Evolutionary conservation across 805 yeast species (phyloP).

Genomic region (Hanseniaspora jakobsenii): DNA sequence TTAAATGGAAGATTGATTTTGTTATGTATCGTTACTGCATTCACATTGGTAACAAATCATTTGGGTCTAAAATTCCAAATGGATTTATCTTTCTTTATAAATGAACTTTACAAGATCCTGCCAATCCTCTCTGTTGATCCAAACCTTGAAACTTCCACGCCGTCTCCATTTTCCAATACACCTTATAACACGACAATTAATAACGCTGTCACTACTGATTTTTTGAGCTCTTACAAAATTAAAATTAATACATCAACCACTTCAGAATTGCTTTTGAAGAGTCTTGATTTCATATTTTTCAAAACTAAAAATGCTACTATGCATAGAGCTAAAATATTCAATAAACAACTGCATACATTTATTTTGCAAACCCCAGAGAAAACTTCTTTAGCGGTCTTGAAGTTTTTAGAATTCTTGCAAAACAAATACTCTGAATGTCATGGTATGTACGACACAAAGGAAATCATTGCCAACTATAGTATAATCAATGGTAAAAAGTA

Average conservation of each 20-base stretch:
- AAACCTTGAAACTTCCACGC: constrained; percentile 47
- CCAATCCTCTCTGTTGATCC: constrained; percentile 63
- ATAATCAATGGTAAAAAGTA: constrained; percentile 51
- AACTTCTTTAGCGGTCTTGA: constrained; percentile 62
- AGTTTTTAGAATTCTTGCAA: constrained; percentile 64
- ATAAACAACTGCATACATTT: constrained; percentile 62
- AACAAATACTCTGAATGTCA: constrained; percentile 59
- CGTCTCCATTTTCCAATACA: constrained; percentile 49
- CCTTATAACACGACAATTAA: constrained; percentile 40
- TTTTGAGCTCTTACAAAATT: constrained; percentile 35
- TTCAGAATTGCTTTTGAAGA: constrained; percentile 66
- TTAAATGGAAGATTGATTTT: constrained; percentile 58
- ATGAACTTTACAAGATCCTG: constrained; percentile 57
- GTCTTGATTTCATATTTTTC: constrained; percentile 73
- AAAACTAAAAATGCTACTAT: constrained; percentile 56
- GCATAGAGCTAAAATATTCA: constrained; percentile 63
- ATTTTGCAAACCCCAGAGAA: constrained; percentile 76
- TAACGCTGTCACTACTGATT: not conserved
- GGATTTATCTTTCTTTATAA: constrained; percentile 71
- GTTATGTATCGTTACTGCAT: constrained; percentile 79
- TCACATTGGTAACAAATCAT: constrained; percentile 70
- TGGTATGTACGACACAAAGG: constrained; percentile 78
- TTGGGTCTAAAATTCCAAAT: constrained; percentile 58
- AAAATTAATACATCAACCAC: constrained; percentile 80
- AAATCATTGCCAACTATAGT: constrained; percentile 69